A percentile compares a stretch with the other conserved stretches of the same genome.
phyloP scores from a whole-genome alignment of 768 basidiomycete genomes.

The Trametes cinnabarina region DNA sequence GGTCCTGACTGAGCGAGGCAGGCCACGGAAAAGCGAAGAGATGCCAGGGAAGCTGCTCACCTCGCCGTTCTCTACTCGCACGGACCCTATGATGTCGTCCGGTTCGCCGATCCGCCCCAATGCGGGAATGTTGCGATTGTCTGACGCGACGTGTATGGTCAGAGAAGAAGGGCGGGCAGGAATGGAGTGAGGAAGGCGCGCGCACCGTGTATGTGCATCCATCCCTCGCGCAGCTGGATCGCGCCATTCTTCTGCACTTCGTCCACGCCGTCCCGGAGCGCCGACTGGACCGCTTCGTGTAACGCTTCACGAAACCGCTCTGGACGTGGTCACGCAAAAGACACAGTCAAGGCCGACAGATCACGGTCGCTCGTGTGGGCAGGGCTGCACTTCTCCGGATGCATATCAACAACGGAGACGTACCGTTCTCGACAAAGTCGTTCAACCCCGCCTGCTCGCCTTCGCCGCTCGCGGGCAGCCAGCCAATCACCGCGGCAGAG shows the following conservation, averaged over 20 bases:
- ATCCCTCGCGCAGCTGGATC: constrained; percentile 65
- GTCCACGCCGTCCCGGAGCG: constrained; percentile 49
- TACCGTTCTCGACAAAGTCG: constrained; percentile 74
- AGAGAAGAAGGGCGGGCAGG: not conserved
- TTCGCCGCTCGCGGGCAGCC: constrained; percentile 53
- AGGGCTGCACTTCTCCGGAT: no score
- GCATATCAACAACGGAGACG: constrained; percentile 24
- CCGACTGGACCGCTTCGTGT: constrained; percentile 57
- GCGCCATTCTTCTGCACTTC: constrained; percentile 66
- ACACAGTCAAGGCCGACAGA: not conserved
- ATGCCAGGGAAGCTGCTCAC: constrained; percentile 33
- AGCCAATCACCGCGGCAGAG: constrained; percentile 61
- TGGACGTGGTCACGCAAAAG: constrained; percentile 26
- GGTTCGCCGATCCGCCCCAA: constrained; percentile 76
- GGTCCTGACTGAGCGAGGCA: not conserved
- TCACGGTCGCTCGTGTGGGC: not conserved
- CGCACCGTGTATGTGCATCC: constrained; percentile 80
- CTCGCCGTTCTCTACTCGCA: constrained; percentile 68
- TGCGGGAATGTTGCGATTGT: constrained; percentile 71
- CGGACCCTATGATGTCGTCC: constrained; percentile 79
- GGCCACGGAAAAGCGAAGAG: not conserved
- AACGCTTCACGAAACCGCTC: constrained; percentile 59
- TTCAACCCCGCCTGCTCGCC: constrained; percentile 53
- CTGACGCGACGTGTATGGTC: constrained; percentile 34
- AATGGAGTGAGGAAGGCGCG: not conserved